Percentiles rank a stretch among this genome's conserved stretches.
Conservation (phyloP, 805 yeast species). For the Saccharomyces mikatae region DNA sequence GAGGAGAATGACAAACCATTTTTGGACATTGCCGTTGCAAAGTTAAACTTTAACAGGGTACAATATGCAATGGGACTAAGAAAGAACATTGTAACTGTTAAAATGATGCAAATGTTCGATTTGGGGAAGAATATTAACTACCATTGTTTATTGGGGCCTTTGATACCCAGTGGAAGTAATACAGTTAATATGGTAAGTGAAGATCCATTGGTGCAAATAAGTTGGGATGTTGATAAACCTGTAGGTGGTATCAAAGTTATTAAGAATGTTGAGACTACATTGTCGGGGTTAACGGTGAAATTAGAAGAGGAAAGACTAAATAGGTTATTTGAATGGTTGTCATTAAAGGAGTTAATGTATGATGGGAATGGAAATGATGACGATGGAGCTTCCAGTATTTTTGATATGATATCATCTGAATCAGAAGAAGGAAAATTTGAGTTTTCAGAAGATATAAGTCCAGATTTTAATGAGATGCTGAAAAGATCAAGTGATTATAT, state of each 20-base stretch:
- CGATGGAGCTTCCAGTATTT: slow-evolving; percentile 1
- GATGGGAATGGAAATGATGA: neutral
- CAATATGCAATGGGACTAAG: slow-evolving; percentile 63
- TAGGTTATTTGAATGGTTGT: slow-evolving; percentile 56
- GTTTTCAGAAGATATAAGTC: slow-evolving; percentile 12
- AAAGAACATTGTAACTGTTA: slow-evolving; percentile 49
- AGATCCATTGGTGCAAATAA: slow-evolving; percentile 35
- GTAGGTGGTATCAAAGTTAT: slow-evolving; percentile 88
- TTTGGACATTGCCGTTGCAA: slow-evolving; percentile 59
- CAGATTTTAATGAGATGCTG: slow-evolving; percentile 56
- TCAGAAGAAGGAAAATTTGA: slow-evolving; percentile 8
- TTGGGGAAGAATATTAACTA: slow-evolving; percentile 48
- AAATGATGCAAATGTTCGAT: slow-evolving; percentile 62
- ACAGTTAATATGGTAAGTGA: slow-evolving; percentile 2
- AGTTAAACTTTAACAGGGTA: slow-evolving; percentile 51
- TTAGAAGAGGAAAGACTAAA: slow-evolving; percentile 66
- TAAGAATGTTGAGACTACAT: slow-evolving; percentile 48
- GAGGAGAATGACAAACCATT: slow-evolving; percentile 54
- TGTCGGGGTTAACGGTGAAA: slow-evolving; percentile 63
- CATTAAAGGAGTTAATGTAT: slow-evolving; percentile 40
- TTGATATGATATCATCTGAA: slow-evolving; percentile 9
- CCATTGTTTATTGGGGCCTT: slow-evolving; percentile 65
- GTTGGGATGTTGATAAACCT: slow-evolving; percentile 77
- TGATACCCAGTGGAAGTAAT: slow-evolving; percentile 9
- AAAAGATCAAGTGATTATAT: slow-evolving; percentile 64